Evolutionary conservation across 192 early-diverging fungal species (phyloP).

Genomic region (Phlyctochytrium bullatum): DNA sequence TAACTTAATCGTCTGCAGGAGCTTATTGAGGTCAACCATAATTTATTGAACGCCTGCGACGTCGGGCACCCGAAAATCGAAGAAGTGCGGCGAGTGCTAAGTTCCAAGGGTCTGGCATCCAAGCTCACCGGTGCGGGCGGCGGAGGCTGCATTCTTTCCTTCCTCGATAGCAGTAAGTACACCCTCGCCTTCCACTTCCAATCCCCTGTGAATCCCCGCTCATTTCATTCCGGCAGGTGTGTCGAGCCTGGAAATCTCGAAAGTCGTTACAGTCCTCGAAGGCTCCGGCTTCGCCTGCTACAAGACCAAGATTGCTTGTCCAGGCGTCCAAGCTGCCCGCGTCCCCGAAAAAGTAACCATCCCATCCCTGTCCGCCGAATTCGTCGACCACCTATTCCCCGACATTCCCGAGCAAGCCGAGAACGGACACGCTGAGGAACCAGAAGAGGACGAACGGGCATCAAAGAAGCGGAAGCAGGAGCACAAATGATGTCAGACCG

Average conservation of each 20-base stretch:
- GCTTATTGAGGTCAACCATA: slow-evolving; percentile 86
- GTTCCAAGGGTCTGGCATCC: slow-evolving; percentile 58
- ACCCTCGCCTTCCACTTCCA: too few relatives aligned
- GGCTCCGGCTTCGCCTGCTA: slow-evolving; percentile 68
- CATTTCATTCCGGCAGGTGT: too few relatives aligned
- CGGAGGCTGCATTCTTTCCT: slow-evolving; percentile 90
- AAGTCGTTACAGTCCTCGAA: slow-evolving; percentile 48
- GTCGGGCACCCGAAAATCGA: slow-evolving; percentile 86
- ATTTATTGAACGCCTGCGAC: slow-evolving; percentile 70
- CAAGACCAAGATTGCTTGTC: slow-evolving; percentile 62
- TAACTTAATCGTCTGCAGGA: too few relatives aligned
- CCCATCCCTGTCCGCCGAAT: too few relatives aligned
- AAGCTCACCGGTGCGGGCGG: slow-evolving; percentile 98
- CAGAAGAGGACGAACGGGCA: too few relatives aligned
- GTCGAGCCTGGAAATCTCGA: not conserved
- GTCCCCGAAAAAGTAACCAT: too few relatives aligned
- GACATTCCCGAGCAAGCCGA: too few relatives aligned
- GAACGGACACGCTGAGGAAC: too few relatives aligned
- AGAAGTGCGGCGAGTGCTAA: slow-evolving; percentile 65
- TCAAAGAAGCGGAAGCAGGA: too few relatives aligned
- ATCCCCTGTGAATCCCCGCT: too few relatives aligned
- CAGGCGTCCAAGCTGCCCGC: slow-evolving; percentile 9
- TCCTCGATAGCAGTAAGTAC: slow-evolving; percentile 25
- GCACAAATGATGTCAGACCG: too few relatives aligned
- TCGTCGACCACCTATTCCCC: too few relatives aligned